Evolutionary conservation across 345 rosid species (phyloP), one percentile per base, ranked within the genome.

Genomic region (Pelargonium nanum): DNA sequence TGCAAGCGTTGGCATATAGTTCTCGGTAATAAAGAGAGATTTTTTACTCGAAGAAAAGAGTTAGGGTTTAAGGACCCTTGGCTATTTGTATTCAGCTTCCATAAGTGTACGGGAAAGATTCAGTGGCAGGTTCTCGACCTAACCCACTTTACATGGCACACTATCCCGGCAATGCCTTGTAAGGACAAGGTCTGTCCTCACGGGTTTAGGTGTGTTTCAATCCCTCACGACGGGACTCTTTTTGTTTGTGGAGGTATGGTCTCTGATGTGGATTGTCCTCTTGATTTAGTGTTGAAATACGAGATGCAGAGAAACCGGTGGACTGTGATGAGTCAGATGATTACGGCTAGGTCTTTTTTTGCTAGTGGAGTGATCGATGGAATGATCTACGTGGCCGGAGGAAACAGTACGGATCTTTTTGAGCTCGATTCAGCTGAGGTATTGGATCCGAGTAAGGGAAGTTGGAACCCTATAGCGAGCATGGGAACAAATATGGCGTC

Each of bases 161-260:
- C 83, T 30, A 87, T 85, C 55, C 93, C 95, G 0, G 65, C 83
- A 6, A 90, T 90, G 95, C 95, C 97, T 2, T 83, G 91, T 67
- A 82, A 81, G 75, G 90, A 85, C 59, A 82, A 74, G 68, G 87
- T 83, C 54, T 85, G 95, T 65, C 93, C 89, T 55, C 93, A 74
- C 34, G 95, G 97, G 8, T 78, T 83, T 57, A 74, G 93, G 65
- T 80, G 90, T 44, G 83, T 78, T 53, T 78, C 93, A 0, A 68
- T 83, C 64, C 86, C 95, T 16, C 54, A 9, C 0, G 84, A 85
- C 57, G 83, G 87, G 34, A 70, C 85, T 5, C 81, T 90, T 60
- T 82, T 87, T 68, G 87, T 87, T 24, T 90, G 95, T 65, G 97
- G 97, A 0, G 93, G 97, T 5, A 81, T 80, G 88, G 88, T 78